A percentile compares a stretch with the other conserved stretches of the same genome.
phyloP scores from a whole-genome alignment of 345 rosid genomes.

The Brassica napus region Da-Ae NC_063445.1:23373501-23374000 shows the following conservation, averaged over 20 bases:
- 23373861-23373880: too few species aligned
- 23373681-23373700: neutral
- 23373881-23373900: too few species aligned
- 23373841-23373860: too few species aligned
- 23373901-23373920: too few species aligned
- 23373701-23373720: neutral
- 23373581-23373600: neutral
- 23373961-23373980: too few species aligned
- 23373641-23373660: neutral
- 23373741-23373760: neutral
- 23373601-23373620: neutral
- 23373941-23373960: too few species aligned
- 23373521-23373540: neutral
- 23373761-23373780: too few species aligned
- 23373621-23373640: neutral
- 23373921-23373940: too few species aligned
- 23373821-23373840: too few species aligned
- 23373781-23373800: too few species aligned
- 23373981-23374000: too few species aligned
- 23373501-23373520: slow-evolving; percentile 12
- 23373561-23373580: neutral
- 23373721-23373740: neutral
- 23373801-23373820: too few species aligned
- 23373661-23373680: neutral
- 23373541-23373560: slow-evolving; percentile 4